Base-by-base conservation (phyloP, 2,329 filamentous ascomycete genomes). In the Penicillium sp. region DNA sequence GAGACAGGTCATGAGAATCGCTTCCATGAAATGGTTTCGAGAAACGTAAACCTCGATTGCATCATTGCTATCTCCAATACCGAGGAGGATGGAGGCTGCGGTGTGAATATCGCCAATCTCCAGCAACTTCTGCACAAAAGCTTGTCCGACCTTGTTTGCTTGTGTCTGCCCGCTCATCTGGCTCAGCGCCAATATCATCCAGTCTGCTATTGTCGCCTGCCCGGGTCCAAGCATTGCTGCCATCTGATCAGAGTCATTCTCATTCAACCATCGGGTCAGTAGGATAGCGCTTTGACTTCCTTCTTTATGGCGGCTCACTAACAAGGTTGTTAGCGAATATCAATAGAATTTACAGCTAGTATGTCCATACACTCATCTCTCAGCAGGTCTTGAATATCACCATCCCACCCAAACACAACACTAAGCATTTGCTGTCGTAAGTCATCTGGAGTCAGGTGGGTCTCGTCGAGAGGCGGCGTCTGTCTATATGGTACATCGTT, bases 31-130 rank as follows among this genome's bases (percentile, higher is more conserved):
- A 69, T 89, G 88, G 74, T 89, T 92, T 65, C 95, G 92, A 11
- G 93, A 96, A 35, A 96, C 87, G 69, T 99, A 99, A 34, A 97
- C 90, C 75, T 99, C 95, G 60, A 99, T 93, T 0, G 95, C 95
- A 73, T 99, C 94, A 65, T 96, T 94, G 67, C 91, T 83, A 71
- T 98, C 94, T 2, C 93, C 93, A 76, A 99, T 87, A 14, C 93
- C 92, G 37, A 99, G 87, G 75, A 99, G 87, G 63, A 98, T 94
- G 0, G 94, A 94, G 17, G 92, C 93, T 5, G 95, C 92, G 0
- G 92, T 92, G 72, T 99, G 93, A 2, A 97, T 82, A 69, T 99
- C 95, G 31, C 92, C 92, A 63, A 89, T 91, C 74, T 96, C 92
- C 1, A 99, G 83, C 0, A 99, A 82, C 52, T 92, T 88, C 74